Conservation (phyloP, 345 rosid genomes). For the Salix suchowensis region DNA sequence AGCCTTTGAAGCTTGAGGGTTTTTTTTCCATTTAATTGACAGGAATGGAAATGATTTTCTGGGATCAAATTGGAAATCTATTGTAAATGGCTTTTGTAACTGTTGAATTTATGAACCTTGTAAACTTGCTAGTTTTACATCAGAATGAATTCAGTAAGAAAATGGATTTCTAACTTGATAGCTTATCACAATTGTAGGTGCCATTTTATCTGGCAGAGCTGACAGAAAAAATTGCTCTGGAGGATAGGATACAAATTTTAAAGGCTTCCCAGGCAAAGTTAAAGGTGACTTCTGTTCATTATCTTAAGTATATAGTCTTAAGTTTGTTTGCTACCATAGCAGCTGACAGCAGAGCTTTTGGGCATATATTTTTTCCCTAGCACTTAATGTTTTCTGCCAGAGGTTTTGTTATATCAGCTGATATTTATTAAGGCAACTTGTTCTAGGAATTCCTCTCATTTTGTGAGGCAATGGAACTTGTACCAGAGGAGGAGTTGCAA, state of each 20-base stretch:
- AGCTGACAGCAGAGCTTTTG: not conserved
- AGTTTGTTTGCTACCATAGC: not conserved
- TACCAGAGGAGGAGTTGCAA: slow-evolving; percentile 65
- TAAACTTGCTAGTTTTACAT: no score
- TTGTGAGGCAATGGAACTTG: slow-evolving; percentile 86
- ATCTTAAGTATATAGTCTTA: not conserved
- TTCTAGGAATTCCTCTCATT: slow-evolving; percentile 75
- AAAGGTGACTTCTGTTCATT: slow-evolving; percentile 44
- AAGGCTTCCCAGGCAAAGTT: slow-evolving; percentile 57
- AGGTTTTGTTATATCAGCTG: not conserved
- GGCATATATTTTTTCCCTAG: not conserved
- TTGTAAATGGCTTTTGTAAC: not conserved
- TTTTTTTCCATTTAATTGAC: not conserved
- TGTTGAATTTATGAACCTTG: not conserved
- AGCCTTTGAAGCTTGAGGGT: not conserved
- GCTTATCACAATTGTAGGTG: slow-evolving; percentile 35
- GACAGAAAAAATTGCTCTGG: slow-evolving; percentile 56
- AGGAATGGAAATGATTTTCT: not conserved
- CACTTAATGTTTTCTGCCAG: not conserved
- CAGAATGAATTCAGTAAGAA: not conserved
- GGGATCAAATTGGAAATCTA: not conserved
- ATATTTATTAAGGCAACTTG: slow-evolving; percentile 6
- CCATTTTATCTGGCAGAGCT: slow-evolving; percentile 80
- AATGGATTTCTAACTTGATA: not conserved
- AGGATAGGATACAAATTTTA: slow-evolving; percentile 59